Evolutionary conservation across 164 flowering plant species (phyloP).

Genomic region (Macadamia integrifolia): DNA sequence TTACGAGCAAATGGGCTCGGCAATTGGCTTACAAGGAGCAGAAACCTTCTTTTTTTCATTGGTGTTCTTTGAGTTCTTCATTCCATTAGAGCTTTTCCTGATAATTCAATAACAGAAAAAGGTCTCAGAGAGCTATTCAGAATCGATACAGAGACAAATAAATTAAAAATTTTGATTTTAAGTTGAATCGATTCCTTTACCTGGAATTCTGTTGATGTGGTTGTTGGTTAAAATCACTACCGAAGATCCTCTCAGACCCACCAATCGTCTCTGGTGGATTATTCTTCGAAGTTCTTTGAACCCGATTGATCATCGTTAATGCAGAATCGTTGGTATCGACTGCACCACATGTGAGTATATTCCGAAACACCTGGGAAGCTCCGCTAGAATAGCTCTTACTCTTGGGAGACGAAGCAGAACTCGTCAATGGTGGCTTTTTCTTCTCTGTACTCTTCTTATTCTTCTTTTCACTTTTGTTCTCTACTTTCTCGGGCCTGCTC

Average conservation of each 20-base stretch:
- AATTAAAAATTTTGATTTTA: neutral
- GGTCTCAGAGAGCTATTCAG: neutral
- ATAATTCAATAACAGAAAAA: neutral
- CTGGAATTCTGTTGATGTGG: slow-evolving; percentile 13
- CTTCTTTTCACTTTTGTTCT: neutral
- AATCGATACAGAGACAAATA: neutral
- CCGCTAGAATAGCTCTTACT: slow-evolving; percentile 33
- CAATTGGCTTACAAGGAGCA: slow-evolving; percentile 30
- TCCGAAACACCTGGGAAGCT: slow-evolving; percentile 34
- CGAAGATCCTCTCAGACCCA: slow-evolving; percentile 29
- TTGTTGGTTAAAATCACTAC: slow-evolving; percentile 25
- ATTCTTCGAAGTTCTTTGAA: slow-evolving; percentile 7
- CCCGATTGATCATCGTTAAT: slow-evolving; percentile 15
- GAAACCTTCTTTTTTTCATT: slow-evolving; percentile 21
- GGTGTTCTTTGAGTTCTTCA: slow-evolving; percentile 21
- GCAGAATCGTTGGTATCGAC: slow-evolving; percentile 46
- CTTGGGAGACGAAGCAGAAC: slow-evolving; percentile 9
- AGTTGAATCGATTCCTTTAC: slow-evolving; percentile 6
- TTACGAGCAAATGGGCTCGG: slow-evolving; percentile 63
- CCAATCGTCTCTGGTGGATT: slow-evolving; percentile 20
- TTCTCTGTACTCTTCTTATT: neutral
- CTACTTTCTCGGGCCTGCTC: slow-evolving; percentile 1
- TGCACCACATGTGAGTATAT: slow-evolving; percentile 44
- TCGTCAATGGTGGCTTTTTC: neutral
- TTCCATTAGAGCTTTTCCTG: slow-evolving; percentile 37